Evolutionary conservation across 2,329 filamentous ascomycete genomes (phyloP), one percentile per base, ranked within the genome.

Genomic region (Calonectria montana): DNA sequence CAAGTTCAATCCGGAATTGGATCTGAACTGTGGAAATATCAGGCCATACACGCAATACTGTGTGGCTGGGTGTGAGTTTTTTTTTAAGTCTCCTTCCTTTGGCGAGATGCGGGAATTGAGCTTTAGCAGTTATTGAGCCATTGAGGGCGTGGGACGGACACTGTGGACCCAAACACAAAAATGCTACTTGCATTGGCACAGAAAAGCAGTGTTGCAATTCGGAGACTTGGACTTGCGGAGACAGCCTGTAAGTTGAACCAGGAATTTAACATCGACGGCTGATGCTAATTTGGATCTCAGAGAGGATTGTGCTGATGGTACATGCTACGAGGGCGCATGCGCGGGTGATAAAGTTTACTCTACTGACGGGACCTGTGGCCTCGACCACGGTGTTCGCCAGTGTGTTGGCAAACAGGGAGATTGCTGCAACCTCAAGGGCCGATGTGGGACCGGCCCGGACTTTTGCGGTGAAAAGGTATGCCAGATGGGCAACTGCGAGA

Each of bases 341-440:
- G 15, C 13, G 2, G 82, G 82, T 13, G 77, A 78, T 69, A 50
- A 25, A 10, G 65, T 76, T 23, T 84, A 79, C 53, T 81, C 78
- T 27, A 81, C 78, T 2, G 81, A 84, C 71, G 83, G 83, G 16
- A 80, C 67, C 5, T 85, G 82, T 70, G 82, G 83, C 43, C 66
- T 67, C 5, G 25, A 76, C 2, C 64, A 84, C 72, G 78, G 79
- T 21, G 72, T 76, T 47, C 78, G 74, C 7, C 59, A 75, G 23
- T 85, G 83, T 63, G 80, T 71, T 4, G 81, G 81, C 23, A 76
- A 75, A 73, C 82, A 77, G 80, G 81, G 81, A 2, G 71, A 79
- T 70, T 83, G 81, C 71, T 82, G 81, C 74, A 77, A 72, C 59
- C 39, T 76, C 13, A 64, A 76, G 23, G 80, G 81, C 63, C 21